phyloP scores from a whole-genome alignment of 208 protist species.

The Cochliopodium minus region DNA sequence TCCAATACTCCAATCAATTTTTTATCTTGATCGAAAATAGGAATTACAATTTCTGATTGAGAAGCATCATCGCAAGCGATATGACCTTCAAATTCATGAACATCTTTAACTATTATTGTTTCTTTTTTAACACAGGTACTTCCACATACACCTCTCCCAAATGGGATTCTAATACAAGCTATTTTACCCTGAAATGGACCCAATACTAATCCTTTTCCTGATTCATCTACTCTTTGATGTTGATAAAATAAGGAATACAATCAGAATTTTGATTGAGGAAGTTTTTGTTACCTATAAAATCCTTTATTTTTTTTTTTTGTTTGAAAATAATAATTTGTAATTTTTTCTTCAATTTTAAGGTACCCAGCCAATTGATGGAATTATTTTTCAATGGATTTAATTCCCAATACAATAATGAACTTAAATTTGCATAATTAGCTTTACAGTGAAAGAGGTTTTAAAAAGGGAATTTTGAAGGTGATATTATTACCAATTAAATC shows the following conservation, averaged over 20 bases:
- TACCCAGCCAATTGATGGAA: conserved; percentile 6
- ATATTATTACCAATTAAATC: conserved; percentile 1
- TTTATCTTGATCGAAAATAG: too few species aligned
- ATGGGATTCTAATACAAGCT: conserved; percentile 56
- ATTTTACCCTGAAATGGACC: conserved; percentile 74
- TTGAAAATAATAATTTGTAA: too few species aligned
- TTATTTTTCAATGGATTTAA: background rate
- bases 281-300: too few species aligned
- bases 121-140: conserved; percentile 32
- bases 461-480: too few species aligned
- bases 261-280: too few species aligned
- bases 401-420: background rate
- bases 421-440: background rate
- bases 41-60: conserved; percentile 68
- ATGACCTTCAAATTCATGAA: conserved; percentile 70
- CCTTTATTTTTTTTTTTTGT: too few species aligned
- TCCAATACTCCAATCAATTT: too few species aligned
- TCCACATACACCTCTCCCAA: conserved; percentile 67
- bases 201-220: conserved; percentile 40
- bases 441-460: too few species aligned
- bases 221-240: background rate
- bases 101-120: conserved; percentile 47
- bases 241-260: too few species aligned
- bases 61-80: conserved; percentile 70
- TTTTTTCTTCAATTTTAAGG: too few species aligned